Conservation (phyloP, 257 asterid species). For the Eustoma russellianum region DNA sequence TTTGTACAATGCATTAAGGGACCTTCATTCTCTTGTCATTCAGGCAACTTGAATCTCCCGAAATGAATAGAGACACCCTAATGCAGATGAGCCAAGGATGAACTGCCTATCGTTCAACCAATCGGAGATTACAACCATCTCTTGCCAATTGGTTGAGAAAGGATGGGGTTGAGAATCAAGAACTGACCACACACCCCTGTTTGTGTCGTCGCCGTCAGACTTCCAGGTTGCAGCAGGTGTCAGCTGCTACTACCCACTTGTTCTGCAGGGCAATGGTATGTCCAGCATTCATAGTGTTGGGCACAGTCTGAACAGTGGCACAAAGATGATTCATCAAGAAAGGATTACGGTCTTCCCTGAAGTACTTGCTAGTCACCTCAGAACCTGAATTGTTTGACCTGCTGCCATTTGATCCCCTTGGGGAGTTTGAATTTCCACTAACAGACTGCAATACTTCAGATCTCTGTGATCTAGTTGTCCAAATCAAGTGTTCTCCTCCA, state of each 20-base stretch:
- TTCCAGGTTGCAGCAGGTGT: conserved; percentile 36
- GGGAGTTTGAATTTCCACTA: conserved; percentile 23
- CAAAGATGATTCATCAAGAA: conserved; percentile 26
- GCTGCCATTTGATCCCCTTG: conserved; percentile 14
- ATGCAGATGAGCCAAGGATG: conserved; percentile 66
- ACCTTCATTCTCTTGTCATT: conserved; percentile 14
- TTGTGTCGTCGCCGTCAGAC: conserved; percentile 16
- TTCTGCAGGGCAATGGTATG: conserved; percentile 25
- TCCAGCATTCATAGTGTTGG: conserved; percentile 29
- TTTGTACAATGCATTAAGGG: conserved; percentile 20
- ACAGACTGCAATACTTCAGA: conserved; percentile 45
- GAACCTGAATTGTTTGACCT: conserved; percentile 28
- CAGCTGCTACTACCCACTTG: conserved; percentile 34
- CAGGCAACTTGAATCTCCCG: conserved; percentile 2
- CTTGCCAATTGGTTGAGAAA: conserved; percentile 21
- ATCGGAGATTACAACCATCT: conserved; percentile 17
- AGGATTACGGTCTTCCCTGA: conserved; percentile 28
- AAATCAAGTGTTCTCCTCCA: conserved; percentile 3
- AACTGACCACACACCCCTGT: conserved; percentile 15
- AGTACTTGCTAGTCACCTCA: conserved; percentile 22
- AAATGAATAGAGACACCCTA: conserved; percentile 13
- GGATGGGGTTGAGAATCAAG: conserved; percentile 18
- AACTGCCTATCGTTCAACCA: conserved; percentile 41
- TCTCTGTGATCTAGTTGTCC: conserved; percentile 25
- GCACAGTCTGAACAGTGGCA: conserved; percentile 21